A percentile compares a stretch with the other conserved stretches of the same genome.
phyloP scores from a whole-genome alignment of 345 rosid genomes.

The Eucalyptus cloeziana region DNA sequence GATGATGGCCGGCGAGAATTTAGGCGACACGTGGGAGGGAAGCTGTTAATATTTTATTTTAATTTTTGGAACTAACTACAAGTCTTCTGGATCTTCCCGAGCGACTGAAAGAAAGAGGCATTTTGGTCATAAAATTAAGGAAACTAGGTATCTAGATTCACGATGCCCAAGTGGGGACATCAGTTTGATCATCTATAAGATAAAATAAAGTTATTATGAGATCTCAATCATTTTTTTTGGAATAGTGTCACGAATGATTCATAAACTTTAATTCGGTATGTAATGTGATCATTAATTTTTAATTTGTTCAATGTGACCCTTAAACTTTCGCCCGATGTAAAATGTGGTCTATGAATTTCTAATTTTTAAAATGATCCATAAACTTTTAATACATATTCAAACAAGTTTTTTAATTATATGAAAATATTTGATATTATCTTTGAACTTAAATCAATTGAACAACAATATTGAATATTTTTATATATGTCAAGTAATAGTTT shows the following conservation, averaged over 20 bases:
- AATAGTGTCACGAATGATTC: accelerated
- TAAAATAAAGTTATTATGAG: background rate
- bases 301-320: accelerated
- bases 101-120: accelerated
- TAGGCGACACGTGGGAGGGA: background rate
- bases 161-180: background rate
- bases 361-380: too few species aligned
- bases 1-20: background rate
- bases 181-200: background rate
- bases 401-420: too few species aligned
- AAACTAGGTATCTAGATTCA: background rate
- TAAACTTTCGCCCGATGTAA: accelerated
- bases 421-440: too few species aligned
- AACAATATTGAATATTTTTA: too few species aligned
- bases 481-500: too few species aligned
- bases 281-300: too few species aligned
- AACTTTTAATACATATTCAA: too few species aligned
- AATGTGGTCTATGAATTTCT: too few species aligned
- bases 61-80: background rate
- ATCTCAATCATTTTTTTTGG: background rate
- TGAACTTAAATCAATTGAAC: too few species aligned
- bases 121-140: background rate
- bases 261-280: accelerated
- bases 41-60: background rate
- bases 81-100: background rate